Base-by-base conservation (phyloP, 2,329 filamentous ascomycete genomes). In the Polychaeton citri region DNA sequence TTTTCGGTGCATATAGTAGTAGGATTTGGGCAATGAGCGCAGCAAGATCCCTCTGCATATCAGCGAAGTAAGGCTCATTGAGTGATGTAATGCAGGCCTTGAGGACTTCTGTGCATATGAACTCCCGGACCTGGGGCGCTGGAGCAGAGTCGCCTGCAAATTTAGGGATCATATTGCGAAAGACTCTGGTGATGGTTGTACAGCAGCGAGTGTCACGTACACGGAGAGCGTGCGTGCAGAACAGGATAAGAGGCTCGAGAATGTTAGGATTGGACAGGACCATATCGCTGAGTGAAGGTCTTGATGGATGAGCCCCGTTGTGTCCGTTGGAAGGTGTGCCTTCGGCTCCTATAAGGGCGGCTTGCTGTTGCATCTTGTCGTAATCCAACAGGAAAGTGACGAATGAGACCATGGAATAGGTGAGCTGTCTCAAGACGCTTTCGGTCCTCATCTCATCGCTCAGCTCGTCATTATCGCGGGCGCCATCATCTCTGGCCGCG, bases 401-500 rank as follows among this genome's bases (percentile, higher is more conserved):
- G 71, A 96, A 85, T 48, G 90, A 79, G 19, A 95, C 85, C 1
- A 87, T 84, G 3, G 85, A 85, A 58, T 92, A 90, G 0, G 88
- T 95, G 34, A 96, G 71, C 55, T 95, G 86, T 15, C 90, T 76
- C 32, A 98, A 65, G 19, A 98, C 92, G 52, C 88, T 96, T 58
- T 98, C 90, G 5, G 84, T 79, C 60, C 95, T 94, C 90, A 98
- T 98, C 62, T 98, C 90, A 47, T 95, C 86, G 1, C 82, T 83
- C 36, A 98, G 64, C 37, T 66, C 62, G 37, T 87, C 84, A 15
- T 79, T 78, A 30, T 72, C 71, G 9, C 76, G 64, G 13, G 3
- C 17, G 4, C 30, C 30, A 15, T 63, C 65, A 46, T 81, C 74
- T 64, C 43, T 71, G 63, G 52, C 65, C 52, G 50, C 61, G 4